Conservation (phyloP, 75 land plant genomes). For the Azolla pinnata region DNA sequence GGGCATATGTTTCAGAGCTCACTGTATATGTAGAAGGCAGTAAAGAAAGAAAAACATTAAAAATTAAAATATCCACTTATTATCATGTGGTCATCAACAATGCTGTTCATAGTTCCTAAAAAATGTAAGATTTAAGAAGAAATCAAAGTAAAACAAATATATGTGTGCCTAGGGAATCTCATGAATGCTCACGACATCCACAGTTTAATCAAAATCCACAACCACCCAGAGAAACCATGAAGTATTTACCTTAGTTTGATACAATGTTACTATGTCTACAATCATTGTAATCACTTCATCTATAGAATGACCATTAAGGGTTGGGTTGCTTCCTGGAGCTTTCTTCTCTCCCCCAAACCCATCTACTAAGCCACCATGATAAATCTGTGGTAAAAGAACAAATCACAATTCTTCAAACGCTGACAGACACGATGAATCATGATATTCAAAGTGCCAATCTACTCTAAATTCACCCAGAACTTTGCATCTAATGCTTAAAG, state of each 20-base stretch:
- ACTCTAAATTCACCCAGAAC: too few species aligned
- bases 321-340: slow-evolving; percentile 1
- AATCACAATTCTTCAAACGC: too few species aligned
- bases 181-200: too few species aligned
- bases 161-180: neutral
- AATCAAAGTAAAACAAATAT: neutral
- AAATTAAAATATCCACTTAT: slow-evolving; percentile 9
- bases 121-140: neutral
- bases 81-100: slow-evolving; percentile 13
- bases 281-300: slow-evolving; percentile 92
- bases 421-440: too few species aligned
- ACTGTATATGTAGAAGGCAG: too few species aligned
- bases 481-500: too few species aligned
- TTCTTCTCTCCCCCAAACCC: neutral
- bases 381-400: neutral
- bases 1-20: too few species aligned
- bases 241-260: slow-evolving; percentile 61
- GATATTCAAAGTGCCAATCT: too few species aligned
- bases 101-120: slow-evolving; percentile 12
- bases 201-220: too few species aligned
- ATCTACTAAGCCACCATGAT: neutral
- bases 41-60: too few species aligned
- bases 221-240: neutral
- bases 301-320: slow-evolving; percentile 38
- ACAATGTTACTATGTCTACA: slow-evolving; percentile 56